Conservation (phyloP, 2,329 filamentous ascomycete genomes). For the Pestalotiopsis sp. region DNA sequence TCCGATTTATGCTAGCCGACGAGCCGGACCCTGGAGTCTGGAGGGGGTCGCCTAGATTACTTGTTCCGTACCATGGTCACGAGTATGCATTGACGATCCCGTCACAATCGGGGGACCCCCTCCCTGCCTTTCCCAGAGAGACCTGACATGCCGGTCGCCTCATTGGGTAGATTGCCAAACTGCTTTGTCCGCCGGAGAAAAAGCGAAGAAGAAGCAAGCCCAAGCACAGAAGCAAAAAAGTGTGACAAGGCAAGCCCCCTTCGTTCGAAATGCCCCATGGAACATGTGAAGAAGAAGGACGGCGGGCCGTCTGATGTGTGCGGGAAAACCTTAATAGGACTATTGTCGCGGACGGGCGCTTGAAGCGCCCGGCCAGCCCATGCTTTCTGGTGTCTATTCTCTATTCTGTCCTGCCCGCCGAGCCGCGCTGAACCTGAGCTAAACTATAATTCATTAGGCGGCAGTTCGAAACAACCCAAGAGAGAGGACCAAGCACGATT, state of each 20-base stretch:
- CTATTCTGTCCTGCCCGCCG: not conserved
- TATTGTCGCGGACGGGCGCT: not conserved
- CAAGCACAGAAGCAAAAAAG: not conserved
- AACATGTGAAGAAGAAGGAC: not conserved
- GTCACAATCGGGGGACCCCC: not conserved
- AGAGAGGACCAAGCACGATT: not conserved
- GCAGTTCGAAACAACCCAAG: not conserved
- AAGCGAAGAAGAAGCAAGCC: too few relatives aligned
- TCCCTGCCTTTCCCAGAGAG: not conserved
- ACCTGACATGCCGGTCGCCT: not conserved
- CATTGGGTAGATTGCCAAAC: not conserved
- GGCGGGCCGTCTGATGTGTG: not conserved
- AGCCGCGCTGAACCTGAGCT: not conserved
- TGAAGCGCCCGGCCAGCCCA: not conserved
- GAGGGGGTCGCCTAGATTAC: not conserved
- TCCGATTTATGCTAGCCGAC: not conserved
- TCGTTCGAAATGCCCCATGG: not conserved
- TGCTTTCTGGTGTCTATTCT: not conserved
- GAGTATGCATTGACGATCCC: not conserved
- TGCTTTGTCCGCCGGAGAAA: not conserved
- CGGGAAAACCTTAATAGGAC: not conserved
- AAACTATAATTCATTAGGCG: conserved; percentile 1
- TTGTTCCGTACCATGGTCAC: not conserved
- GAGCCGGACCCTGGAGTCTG: not conserved
- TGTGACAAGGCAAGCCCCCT: not conserved